Evolutionary conservation across 2,329 filamentous ascomycete genomes (phyloP).

Genomic region (Tolypocladium nubicola): DNA sequence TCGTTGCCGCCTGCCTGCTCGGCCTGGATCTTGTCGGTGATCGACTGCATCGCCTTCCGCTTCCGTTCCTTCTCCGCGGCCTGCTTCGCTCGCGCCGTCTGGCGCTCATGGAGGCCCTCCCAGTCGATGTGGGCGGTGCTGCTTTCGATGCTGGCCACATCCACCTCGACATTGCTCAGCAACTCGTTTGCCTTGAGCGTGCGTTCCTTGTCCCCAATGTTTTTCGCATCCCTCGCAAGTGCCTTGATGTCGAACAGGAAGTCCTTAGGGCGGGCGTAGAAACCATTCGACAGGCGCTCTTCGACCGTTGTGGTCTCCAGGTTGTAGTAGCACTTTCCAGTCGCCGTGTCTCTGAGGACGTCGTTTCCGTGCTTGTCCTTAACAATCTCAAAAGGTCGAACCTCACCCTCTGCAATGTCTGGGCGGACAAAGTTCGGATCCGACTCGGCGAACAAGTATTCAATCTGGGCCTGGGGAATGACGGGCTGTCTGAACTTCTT

Average conservation of each 20-base stretch:
- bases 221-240: constrained; percentile 74
- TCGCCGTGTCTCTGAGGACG: constrained; percentile 64
- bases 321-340: constrained; percentile 88
- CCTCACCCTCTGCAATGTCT: constrained; percentile 41
- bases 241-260: constrained; percentile 82
- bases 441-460: constrained; percentile 75
- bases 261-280: constrained; percentile 82
- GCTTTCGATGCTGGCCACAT: constrained; percentile 67
- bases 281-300: constrained; percentile 92
- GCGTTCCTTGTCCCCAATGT: constrained; percentile 71
- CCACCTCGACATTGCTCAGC: constrained; percentile 85
- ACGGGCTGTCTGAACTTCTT: constrained; percentile 76
- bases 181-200: constrained; percentile 85
- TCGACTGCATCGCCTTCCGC: constrained; percentile 48
- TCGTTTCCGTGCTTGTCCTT: constrained; percentile 69
- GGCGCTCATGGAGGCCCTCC: constrained; percentile 68
- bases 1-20: constrained; percentile 40
- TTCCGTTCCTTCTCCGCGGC: constrained; percentile 52
- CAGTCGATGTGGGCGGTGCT: constrained; percentile 63
- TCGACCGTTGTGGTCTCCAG: constrained; percentile 88
- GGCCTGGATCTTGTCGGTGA: constrained; percentile 37
- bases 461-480: constrained; percentile 62
- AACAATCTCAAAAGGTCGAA: constrained; percentile 68
- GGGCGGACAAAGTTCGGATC: constrained; percentile 60
- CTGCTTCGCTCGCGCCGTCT: constrained; percentile 52